These are phyloP conservation scores for Microbotryomycetes sp. DNA, from an alignment of 1,284 basidiomycete genomes.

Conservation along the genomic window DNA sequence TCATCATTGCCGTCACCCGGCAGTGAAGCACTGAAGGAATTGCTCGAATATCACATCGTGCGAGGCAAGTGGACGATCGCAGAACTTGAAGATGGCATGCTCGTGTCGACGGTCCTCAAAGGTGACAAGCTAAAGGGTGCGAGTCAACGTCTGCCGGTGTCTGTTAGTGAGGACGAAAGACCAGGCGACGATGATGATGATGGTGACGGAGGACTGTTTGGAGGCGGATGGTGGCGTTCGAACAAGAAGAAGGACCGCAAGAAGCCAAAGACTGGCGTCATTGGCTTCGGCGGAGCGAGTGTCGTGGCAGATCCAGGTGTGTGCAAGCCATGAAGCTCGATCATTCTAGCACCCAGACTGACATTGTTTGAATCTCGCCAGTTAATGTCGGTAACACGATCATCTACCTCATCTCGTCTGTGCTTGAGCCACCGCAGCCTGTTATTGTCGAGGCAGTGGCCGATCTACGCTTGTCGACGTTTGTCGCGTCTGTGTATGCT, in stretches of 20 bases:
- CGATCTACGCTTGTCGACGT: constrained; percentile 74
- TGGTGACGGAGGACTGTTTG: constrained; percentile 34
- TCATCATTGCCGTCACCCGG: constrained; percentile 56
- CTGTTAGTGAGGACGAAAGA: constrained; percentile 46
- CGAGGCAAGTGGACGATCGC: constrained; percentile 64
- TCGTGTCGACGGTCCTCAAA: constrained; percentile 69
- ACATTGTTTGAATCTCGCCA: constrained; percentile 36
- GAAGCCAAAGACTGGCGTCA: constrained; percentile 44
- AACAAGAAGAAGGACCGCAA: constrained; percentile 40
- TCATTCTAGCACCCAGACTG: constrained; percentile 5
- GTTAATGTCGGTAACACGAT: constrained; percentile 69
- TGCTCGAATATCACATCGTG: constrained; percentile 76
- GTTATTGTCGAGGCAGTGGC: constrained; percentile 76
- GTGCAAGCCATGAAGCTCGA: constrained; percentile 36
- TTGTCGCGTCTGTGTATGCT: constrained; percentile 82
- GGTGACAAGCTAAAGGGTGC: constrained; percentile 60
- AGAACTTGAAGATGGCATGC: constrained; percentile 63
- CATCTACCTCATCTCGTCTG: constrained; percentile 82
- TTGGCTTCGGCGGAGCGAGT: constrained; percentile 77
- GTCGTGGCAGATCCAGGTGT: constrained; percentile 69
- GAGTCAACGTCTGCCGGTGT: constrained; percentile 66
- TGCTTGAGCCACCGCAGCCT: constrained; percentile 74
- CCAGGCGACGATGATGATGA: constrained; percentile 16
- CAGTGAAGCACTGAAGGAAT: constrained; percentile 57
- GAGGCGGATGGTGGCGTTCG: constrained; percentile 43